phyloP scores from a whole-genome alignment of 1,284 basidiomycete genomes.

The Rugosomyces carneus region DNA sequence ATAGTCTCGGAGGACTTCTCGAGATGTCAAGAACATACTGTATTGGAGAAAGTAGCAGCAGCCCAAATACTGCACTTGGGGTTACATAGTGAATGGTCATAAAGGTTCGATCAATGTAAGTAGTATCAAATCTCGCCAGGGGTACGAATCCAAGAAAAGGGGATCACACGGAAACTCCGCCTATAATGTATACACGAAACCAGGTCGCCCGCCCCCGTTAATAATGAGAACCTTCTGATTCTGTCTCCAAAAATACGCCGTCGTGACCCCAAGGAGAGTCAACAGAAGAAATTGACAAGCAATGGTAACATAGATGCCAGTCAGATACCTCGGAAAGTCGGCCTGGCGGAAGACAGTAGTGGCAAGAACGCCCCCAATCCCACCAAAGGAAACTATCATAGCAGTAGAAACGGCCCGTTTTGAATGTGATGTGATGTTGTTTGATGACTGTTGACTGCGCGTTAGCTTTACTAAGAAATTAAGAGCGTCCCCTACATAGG shows the following conservation, averaged over 20 bases:
- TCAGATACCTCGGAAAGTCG: slow-evolving; percentile 33
- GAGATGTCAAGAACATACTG: too few species aligned
- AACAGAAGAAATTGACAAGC: slow-evolving; percentile 34
- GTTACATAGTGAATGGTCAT: too few species aligned
- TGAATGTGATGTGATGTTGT: slow-evolving; percentile 40
- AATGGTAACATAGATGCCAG: slow-evolving; percentile 35
- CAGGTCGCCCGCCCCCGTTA: background rate
- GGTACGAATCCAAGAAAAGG: too few species aligned
- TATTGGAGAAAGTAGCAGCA: too few species aligned
- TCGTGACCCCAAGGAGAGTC: slow-evolving; percentile 30
- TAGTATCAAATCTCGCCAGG: too few species aligned
- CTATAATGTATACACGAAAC: slow-evolving; percentile 13
- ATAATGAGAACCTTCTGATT: slow-evolving; percentile 22
- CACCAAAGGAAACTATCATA: slow-evolving; percentile 37
- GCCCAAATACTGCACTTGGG: too few species aligned
- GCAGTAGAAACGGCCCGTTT: slow-evolving; percentile 41
- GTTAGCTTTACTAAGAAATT: slow-evolving; percentile 4
- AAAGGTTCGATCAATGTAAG: too few species aligned
- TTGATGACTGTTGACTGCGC: slow-evolving; percentile 30
- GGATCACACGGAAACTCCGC: background rate
- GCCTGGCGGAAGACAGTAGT: slow-evolving; percentile 35
- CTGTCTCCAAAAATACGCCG: slow-evolving; percentile 26
- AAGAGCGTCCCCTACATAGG: slow-evolving; percentile 32
- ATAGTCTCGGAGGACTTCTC: too few species aligned
- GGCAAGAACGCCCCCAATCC: slow-evolving; percentile 37